phyloP scores from a whole-genome alignment of 257 asterid species.

The Phtheirospermum japonicum region DNA sequence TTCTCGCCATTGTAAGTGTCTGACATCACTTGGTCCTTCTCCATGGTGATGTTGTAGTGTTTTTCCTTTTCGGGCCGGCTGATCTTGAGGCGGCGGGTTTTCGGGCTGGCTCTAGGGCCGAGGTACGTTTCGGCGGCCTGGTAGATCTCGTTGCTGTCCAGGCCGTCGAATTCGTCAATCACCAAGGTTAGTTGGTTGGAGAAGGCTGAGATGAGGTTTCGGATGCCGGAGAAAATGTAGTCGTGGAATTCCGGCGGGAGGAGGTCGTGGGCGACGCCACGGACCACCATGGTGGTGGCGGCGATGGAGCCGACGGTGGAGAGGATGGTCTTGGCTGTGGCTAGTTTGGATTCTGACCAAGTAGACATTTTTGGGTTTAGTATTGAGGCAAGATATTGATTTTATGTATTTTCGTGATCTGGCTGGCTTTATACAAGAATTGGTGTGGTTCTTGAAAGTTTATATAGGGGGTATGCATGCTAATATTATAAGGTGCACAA shows the following conservation, averaged over 20 bases:
- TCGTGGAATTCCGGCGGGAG: slow-evolving; percentile 45
- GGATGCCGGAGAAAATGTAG: slow-evolving; percentile 36
- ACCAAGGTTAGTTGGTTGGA: slow-evolving; percentile 48
- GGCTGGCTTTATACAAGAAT: no score
- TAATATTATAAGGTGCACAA: no score
- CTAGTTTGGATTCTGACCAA: slow-evolving; percentile 35
- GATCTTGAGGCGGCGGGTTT: slow-evolving; percentile 41
- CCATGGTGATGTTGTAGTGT: slow-evolving; percentile 39
- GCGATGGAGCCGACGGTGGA: slow-evolving; percentile 49
- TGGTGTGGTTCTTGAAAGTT: no score
- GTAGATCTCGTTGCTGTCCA: slow-evolving; percentile 44
- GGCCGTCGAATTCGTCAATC: slow-evolving; percentile 53
- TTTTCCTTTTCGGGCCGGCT: slow-evolving; percentile 45
- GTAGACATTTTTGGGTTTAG: slow-evolving; percentile 2
- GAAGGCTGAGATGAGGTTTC: slow-evolving; percentile 33
- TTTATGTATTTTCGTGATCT: no score
- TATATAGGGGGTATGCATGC: no score
- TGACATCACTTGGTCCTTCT: slow-evolving; percentile 37
- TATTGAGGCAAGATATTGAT: neutral
- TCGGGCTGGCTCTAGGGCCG: slow-evolving; percentile 40
- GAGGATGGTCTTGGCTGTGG: slow-evolving; percentile 45
- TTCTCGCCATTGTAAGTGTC: slow-evolving; percentile 40
- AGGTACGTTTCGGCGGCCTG: slow-evolving; percentile 48
- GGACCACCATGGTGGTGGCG: slow-evolving; percentile 50
- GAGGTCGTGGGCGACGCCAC: slow-evolving; percentile 36